Base-by-base conservation (phyloP, 345 rosid species). In the Sonneratia caseolaris region DNA sequence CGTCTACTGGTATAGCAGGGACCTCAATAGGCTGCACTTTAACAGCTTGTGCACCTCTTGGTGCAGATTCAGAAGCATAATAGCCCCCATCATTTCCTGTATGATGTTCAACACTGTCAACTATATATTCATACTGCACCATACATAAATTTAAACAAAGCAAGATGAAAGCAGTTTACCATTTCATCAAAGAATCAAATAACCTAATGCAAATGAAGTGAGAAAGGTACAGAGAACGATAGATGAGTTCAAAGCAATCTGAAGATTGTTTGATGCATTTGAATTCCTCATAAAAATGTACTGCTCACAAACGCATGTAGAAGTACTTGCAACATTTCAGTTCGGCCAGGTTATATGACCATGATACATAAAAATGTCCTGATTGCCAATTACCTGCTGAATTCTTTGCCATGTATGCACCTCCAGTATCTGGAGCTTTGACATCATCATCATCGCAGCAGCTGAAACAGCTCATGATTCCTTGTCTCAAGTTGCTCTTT, bases 381-480 rank as follows among this genome's bases (percentile, higher is more conserved):
- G 51, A 47, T 47, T 47, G 51, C 51, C 51, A 47, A 47, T 8
- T 47, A 49, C 70, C 74, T 56, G 13, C 38, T 69, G 37, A 85
- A 71, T 71, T 84, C 82, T 88, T 90, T 27, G 79, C 80, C 65
- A 81, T 64, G 73, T 90, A 78, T 2, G 82, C 85, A 42, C 88
- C 91, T 70, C 91, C 92, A 79, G 66, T 77, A 59, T 95, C 93
- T 66, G 97, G 79, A 74, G 85, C 75, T 84, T 83, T 90, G 61
- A 79, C 71, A 71, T 86, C 93, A 80, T 86, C 97, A 53, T 88
- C 97, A 62, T 74, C 85, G 56, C 97, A 95, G 76, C 99, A 90
- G 64, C 90, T 69, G 65, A 95, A 92, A 79, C 97, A 92, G 70
- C 97, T 77, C 97, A 95, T 95, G 76, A 67, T 77, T 84, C 78